Conservation (phyloP, 805 yeast genomes). For the Yamadazyma insecticola region DNA sequence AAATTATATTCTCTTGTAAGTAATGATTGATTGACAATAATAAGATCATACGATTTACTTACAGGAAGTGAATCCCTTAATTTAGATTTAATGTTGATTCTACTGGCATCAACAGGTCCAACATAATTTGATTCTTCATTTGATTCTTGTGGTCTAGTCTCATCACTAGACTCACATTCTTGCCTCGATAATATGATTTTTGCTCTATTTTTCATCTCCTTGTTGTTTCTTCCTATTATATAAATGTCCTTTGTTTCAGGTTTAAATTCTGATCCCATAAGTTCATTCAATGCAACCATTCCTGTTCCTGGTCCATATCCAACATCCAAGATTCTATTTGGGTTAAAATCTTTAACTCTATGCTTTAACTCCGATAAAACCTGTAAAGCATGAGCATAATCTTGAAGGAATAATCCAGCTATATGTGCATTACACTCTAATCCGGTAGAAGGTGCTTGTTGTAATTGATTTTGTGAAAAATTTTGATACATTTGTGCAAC, state of each 20-base stretch:
- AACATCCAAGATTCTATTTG: slow-evolving; percentile 66
- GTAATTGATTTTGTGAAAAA: slow-evolving; percentile 51
- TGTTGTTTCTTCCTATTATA: slow-evolving; percentile 53
- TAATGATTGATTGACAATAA: slow-evolving; percentile 78
- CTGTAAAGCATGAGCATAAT: slow-evolving; percentile 66
- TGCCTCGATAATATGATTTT: slow-evolving; percentile 72
- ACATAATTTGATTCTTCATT: slow-evolving; percentile 19
- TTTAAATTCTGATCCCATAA: slow-evolving; percentile 61
- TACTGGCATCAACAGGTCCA: slow-evolving; percentile 52
- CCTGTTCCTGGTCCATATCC: slow-evolving; percentile 94
- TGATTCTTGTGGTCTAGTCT: slow-evolving; percentile 3
- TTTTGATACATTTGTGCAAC: slow-evolving; percentile 54
- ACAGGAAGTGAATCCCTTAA: slow-evolving; percentile 51
- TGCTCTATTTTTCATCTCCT: slow-evolving; percentile 76
- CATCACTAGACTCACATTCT: slow-evolving; percentile 30
- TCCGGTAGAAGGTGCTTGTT: slow-evolving; percentile 37
- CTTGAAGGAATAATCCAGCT: slow-evolving; percentile 75
- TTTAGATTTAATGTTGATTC: slow-evolving; percentile 50
- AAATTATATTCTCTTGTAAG: slow-evolving; percentile 55
- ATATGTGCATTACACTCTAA: slow-evolving; percentile 74
- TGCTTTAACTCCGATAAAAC: slow-evolving; percentile 61
- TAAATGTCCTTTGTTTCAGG: slow-evolving; percentile 69
- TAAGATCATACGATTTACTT: slow-evolving; percentile 64
- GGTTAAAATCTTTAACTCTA: slow-evolving; percentile 57
- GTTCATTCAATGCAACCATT: slow-evolving; percentile 78